Evolutionary conservation across 2,329 filamentous ascomycete species (phyloP).

Genomic region (Diplodia corticola): DNA sequence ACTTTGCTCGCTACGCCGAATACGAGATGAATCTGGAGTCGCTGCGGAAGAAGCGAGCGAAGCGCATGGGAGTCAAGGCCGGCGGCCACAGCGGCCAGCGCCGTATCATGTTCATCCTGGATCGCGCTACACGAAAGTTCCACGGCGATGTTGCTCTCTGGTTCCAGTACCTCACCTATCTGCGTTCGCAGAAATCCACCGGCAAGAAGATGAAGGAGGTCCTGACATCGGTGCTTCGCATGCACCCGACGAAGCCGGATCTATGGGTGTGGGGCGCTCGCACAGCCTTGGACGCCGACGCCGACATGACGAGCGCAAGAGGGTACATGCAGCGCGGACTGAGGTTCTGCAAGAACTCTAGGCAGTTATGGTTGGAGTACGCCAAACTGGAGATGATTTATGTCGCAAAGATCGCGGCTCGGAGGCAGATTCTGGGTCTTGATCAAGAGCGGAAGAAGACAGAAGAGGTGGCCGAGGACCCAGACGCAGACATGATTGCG

Average conservation of each 20-base stretch:
- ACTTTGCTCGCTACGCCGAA: constrained; percentile 82
- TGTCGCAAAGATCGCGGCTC: constrained; percentile 74
- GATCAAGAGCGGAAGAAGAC: constrained; percentile 49
- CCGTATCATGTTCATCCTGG: constrained; percentile 85
- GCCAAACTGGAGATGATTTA: constrained; percentile 91
- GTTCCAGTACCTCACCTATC: constrained; percentile 87
- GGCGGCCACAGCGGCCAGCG: constrained; percentile 72
- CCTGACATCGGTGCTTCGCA: constrained; percentile 68
- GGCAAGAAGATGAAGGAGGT: constrained; percentile 59
- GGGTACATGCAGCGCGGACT: constrained; percentile 87
- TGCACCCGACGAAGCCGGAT: constrained; percentile 80
- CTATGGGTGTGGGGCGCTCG: constrained; percentile 85
- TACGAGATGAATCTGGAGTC: constrained; percentile 69
- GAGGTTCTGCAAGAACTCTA: constrained; percentile 79
- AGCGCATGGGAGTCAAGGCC: constrained; percentile 74
- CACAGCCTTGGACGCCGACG: constrained; percentile 72
- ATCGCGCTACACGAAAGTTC: constrained; percentile 81
- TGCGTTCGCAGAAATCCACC: constrained; percentile 63
- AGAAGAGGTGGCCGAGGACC: constrained; percentile 45
- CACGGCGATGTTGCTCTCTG: constrained; percentile 79
- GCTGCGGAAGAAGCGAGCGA: constrained; percentile 78
- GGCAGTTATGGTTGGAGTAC: constrained; percentile 83
- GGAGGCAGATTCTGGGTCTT: constrained; percentile 67
- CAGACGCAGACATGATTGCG: constrained; percentile 58
- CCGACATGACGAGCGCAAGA: constrained; percentile 83